These are phyloP conservation scores for Aspergillus pseudonomiae DNA, from an alignment of 2,329 filamentous ascomycete genomes.

Conservation along the genomic window DNA sequence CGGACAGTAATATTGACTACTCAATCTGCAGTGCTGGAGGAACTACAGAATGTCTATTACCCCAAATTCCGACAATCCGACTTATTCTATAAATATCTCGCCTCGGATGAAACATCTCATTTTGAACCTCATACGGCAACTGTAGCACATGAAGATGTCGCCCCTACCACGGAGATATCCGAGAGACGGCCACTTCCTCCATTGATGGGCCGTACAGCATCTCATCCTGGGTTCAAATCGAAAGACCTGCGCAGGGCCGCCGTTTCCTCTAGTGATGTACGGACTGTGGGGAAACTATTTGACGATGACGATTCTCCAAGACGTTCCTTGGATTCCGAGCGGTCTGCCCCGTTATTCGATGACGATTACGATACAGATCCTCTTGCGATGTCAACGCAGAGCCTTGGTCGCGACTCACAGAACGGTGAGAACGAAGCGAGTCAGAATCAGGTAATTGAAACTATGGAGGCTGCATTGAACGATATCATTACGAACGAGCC, in stretches of 20 bases:
- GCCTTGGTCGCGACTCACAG: conserved; percentile 72
- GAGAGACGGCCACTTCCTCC: conserved; percentile 46
- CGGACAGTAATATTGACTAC: conserved; percentile 78
- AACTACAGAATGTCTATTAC: conserved; percentile 80
- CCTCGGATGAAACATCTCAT: conserved; percentile 70
- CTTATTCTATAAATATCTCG: conserved; percentile 92
- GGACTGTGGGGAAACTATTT: conserved; percentile 49
- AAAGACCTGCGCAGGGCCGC: conserved; percentile 63
- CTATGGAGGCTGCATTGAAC: conserved; percentile 88
- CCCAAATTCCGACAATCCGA: conserved; percentile 89
- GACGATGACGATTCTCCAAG: conserved; percentile 55
- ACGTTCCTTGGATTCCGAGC: conserved; percentile 71
- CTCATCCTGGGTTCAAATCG: conserved; percentile 47
- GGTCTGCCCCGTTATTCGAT: conserved; percentile 69
- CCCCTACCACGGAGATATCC: conserved; percentile 31
- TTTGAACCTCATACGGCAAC: conserved; percentile 26
- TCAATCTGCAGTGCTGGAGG: conserved; percentile 80
- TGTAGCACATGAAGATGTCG: conserved; percentile 21
- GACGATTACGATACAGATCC: conserved; percentile 74
- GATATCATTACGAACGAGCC: conserved; percentile 87
- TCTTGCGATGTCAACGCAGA: conserved; percentile 76
- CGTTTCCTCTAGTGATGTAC: conserved; percentile 64
- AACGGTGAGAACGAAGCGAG: conserved; percentile 56
- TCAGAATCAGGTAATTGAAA: conserved; percentile 81
- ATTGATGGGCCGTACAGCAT: conserved; percentile 51